These are phyloP conservation scores for Penstemon eatonii DNA, from an alignment of 257 asterid genomes.

Conservation along the genomic window DNA sequence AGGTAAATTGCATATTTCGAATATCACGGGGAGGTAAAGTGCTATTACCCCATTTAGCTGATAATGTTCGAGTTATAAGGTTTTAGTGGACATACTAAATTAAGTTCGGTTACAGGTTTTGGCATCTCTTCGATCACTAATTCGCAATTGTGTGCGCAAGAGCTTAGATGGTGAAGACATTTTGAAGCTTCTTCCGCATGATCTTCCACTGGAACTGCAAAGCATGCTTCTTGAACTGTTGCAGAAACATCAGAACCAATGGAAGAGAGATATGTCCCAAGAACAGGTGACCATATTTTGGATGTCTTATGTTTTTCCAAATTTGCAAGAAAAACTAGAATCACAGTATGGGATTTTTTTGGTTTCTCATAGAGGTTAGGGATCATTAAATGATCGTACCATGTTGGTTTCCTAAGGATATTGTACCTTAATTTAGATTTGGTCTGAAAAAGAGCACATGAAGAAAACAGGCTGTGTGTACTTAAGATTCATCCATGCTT, in stretches of 20 bases:
- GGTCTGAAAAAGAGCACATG: neutral
- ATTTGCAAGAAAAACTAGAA: neutral
- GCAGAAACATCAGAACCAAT: slow-evolving; percentile 36
- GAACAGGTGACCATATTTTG: slow-evolving; percentile 32
- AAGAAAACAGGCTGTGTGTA: neutral
- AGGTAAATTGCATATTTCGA: too few species aligned
- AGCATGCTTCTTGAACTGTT: slow-evolving; percentile 36
- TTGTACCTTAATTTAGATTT: neutral
- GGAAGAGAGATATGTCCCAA: slow-evolving; percentile 41
- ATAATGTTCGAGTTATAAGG: neutral
- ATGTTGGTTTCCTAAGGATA: neutral
- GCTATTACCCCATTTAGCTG: neutral
- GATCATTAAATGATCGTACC: neutral
- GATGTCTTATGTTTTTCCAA: neutral
- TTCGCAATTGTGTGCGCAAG: slow-evolving; percentile 34
- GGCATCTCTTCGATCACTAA: slow-evolving; percentile 45
- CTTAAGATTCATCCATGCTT: too few species aligned
- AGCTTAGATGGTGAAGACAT: slow-evolving; percentile 28
- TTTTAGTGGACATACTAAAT: slow-evolving; percentile 5
- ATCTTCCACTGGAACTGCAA: slow-evolving; percentile 40
- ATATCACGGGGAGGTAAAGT: too few species aligned
- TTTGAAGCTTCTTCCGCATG: slow-evolving; percentile 46
- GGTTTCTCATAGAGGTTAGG: neutral
- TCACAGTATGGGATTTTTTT: neutral
- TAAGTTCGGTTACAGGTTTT: slow-evolving; percentile 34